A percentile compares a stretch with the other conserved stretches of the same genome.
These are phyloP conservation scores for Rhodofomes roseus DNA, from an alignment of 1,284 basidiomycete species.

Conservation along the genomic window DNA sequence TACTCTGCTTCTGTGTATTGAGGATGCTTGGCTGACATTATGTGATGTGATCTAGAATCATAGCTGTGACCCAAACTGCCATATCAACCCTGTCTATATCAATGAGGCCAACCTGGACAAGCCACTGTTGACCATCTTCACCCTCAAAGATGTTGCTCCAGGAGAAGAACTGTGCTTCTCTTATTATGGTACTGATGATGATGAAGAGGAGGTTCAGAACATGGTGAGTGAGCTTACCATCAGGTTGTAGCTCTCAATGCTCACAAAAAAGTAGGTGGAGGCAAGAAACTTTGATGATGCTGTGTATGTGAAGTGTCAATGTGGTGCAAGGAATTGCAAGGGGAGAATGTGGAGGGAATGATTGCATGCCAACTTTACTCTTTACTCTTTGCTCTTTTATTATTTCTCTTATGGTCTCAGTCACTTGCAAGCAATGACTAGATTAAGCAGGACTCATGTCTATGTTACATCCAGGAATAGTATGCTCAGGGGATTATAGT, in stretches of 20 bases:
- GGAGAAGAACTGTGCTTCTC: conserved; percentile 82
- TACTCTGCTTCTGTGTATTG: too few relatives aligned
- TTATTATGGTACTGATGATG: conserved; percentile 58
- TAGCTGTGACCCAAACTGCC: conserved; percentile 85
- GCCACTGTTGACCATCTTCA: conserved; percentile 63
- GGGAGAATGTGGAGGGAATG: conserved; percentile 29
- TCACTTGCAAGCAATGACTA: too few relatives aligned
- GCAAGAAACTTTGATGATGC: conserved; percentile 31
- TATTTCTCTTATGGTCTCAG: neutral
- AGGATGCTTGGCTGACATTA: neutral
- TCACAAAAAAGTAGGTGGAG: neutral
- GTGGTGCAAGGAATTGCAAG: conserved; percentile 39
- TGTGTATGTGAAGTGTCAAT: conserved; percentile 49
- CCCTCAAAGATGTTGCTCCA: conserved; percentile 55
- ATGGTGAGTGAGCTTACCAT: conserved; percentile 10
- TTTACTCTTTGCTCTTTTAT: neutral
- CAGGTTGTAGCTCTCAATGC: neutral
- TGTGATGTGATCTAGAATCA: conserved; percentile 59
- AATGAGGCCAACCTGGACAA: conserved; percentile 44
- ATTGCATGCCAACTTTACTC: neutral
- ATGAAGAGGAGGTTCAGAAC: conserved; percentile 34
- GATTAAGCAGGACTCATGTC: neutral
- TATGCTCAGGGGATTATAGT: neutral
- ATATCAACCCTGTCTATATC: conserved; percentile 61
- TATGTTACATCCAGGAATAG: neutral